phyloP scores from a whole-genome alignment of 495 filamentous ascomycete genomes.

The Lentithecium fluviatile region DNA sequence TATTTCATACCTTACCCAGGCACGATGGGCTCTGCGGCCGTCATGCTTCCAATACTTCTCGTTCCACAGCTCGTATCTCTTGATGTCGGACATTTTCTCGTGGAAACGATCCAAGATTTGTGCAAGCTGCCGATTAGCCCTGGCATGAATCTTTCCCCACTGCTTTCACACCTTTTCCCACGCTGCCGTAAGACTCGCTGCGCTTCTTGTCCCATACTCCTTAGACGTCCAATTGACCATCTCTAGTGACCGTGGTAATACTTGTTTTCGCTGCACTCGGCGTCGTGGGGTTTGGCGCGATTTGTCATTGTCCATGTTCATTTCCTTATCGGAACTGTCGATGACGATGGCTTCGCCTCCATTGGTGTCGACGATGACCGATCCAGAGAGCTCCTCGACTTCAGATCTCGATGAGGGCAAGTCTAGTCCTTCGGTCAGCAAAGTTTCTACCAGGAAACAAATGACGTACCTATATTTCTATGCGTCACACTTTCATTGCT shows the following conservation, averaged over 20 bases:
- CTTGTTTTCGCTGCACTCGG: constrained; percentile 1
- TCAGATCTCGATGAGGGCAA: background rate
- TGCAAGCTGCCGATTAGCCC: too few species aligned
- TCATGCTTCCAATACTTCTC: too few species aligned
- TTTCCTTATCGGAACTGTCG: constrained; percentile 5
- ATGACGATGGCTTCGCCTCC: constrained; percentile 2
- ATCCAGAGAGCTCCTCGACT: background rate
- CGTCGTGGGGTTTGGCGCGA: background rate
- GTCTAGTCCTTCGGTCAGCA: background rate
- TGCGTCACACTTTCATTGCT: background rate
- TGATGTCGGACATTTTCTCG: too few species aligned
- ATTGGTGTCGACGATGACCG: background rate
- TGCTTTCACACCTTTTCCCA: background rate
- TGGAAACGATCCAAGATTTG: too few species aligned
- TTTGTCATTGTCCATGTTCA: background rate
- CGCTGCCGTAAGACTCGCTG: constrained; percentile 1
- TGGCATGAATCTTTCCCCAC: too few species aligned
- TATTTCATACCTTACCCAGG: too few species aligned
- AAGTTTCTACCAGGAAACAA: background rate
- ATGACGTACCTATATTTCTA: background rate
- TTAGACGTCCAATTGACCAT: constrained; percentile 3
- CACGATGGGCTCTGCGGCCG: too few species aligned
- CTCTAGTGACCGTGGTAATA: background rate
- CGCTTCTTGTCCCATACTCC: constrained; percentile 1
- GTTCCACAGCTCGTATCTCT: too few species aligned